These are phyloP conservation scores for Fusarium sp. DNA, from an alignment of 2,329 filamentous ascomycete genomes.

Conservation along the genomic window DNA sequence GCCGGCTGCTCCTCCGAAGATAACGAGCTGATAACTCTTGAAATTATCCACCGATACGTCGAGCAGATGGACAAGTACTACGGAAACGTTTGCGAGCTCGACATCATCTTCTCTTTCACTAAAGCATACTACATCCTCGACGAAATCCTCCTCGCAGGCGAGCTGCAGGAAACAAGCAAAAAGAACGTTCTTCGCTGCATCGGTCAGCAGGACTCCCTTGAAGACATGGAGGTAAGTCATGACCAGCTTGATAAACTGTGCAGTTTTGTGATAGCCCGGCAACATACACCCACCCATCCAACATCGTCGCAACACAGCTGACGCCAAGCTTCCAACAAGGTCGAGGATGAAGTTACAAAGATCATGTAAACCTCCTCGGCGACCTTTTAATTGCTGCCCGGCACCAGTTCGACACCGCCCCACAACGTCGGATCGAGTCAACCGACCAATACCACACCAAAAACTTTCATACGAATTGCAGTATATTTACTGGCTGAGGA, in stretches of 20 bases:
- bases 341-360: conserved; percentile 90
- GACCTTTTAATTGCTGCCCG: conserved; percentile 38
- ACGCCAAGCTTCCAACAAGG: conserved; percentile 64
- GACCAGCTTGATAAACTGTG: conserved; percentile 35
- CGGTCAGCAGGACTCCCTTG: conserved; percentile 94
- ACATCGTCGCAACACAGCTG: conserved; percentile 47
- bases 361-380: conserved; percentile 75
- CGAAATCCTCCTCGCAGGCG: conserved; percentile 92
- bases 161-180: conserved; percentile 99
- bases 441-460: conserved; percentile 19
- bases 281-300: conserved; percentile 29
- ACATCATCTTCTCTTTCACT: conserved; percentile 99
- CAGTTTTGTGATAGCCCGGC: conserved; percentile 37
- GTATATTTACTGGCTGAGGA: conserved; percentile 36
- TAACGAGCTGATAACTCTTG: conserved; percentile 97
- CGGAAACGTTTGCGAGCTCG: conserved; percentile 98
- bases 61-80: conserved; percentile 99
- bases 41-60: conserved; percentile 98
- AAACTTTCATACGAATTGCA: conserved; percentile 23
- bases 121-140: conserved; percentile 99
- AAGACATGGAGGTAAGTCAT: conserved; percentile 97
- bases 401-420: conserved; percentile 29
- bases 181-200: conserved; percentile 98
- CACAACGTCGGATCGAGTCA: conserved; percentile 39
- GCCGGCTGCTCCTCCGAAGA: conserved; percentile 96